Evolutionary conservation across 495 filamentous ascomycete genomes (phyloP).

Genomic region (Alectoria sarmentosa): DNA sequence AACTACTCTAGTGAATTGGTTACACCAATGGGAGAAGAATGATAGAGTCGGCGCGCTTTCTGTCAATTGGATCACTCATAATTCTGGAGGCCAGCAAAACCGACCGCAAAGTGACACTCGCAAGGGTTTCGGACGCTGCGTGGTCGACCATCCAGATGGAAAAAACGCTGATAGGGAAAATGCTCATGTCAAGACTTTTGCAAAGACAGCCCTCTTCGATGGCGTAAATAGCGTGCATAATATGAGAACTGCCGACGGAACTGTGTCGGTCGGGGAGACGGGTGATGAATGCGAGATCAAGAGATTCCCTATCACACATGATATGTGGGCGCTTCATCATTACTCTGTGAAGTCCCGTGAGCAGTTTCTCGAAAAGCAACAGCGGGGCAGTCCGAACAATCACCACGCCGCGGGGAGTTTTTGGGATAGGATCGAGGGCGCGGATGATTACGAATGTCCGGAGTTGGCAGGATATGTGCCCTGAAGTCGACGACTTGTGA

Average conservation of each 20-base stretch:
- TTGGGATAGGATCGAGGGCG: constrained; percentile 8
- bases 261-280: constrained; percentile 4
- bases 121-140: constrained; percentile 10
- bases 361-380: constrained; percentile 11
- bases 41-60: constrained; percentile 14
- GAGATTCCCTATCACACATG: constrained; percentile 2
- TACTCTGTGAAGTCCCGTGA: constrained; percentile 10
- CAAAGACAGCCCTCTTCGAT: constrained; percentile 3
- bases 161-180: background rate
- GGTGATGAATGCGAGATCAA: background rate
- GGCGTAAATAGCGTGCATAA: constrained; percentile 8
- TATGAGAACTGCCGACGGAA: background rate
- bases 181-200: constrained; percentile 10
- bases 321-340: constrained; percentile 17
- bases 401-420: background rate
- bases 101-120: constrained; percentile 5
- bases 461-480: constrained; percentile 2
- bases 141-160: background rate
- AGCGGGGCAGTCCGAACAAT: constrained; percentile 12
- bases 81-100: constrained; percentile 10
- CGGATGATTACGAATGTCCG: constrained; percentile 10
- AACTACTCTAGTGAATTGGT: constrained; percentile 1
- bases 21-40: constrained; percentile 8
- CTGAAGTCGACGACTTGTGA: background rate
- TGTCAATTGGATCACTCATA: constrained; percentile 16